phyloP scores from a whole-genome alignment of 305 asterid species.

The Salvia sclarea region DNA sequence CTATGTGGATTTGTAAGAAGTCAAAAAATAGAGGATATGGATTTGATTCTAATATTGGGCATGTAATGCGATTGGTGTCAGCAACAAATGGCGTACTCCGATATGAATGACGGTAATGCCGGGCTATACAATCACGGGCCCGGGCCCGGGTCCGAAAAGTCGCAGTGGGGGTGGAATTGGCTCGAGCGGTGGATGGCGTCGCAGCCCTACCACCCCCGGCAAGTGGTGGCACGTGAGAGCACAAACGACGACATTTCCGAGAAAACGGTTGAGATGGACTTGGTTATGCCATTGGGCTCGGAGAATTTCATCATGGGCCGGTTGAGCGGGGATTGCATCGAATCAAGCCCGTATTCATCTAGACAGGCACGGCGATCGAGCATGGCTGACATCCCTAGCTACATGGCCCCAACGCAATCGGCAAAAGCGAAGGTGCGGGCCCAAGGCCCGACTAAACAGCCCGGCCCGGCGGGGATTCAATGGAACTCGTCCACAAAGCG shows the following conservation, averaged over 20 bases:
- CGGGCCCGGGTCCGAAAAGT: conserved; percentile 35
- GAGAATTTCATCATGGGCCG: conserved; percentile 44
- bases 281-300: conserved; percentile 38
- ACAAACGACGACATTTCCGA: conserved; percentile 58
- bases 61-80: conserved; percentile 22
- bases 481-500: conserved; percentile 68
- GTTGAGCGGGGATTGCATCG: conserved; percentile 30
- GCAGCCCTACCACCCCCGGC: conserved; percentile 56
- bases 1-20: too few species aligned
- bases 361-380: conserved; percentile 39
- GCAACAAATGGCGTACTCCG: conserved; percentile 34
- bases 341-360: conserved; percentile 49
- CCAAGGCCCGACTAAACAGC: conserved; percentile 50
- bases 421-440: conserved; percentile 70
- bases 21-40: too few species aligned
- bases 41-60: background rate
- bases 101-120: conserved; percentile 27
- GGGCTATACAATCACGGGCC: conserved; percentile 39
- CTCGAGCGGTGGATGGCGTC: conserved; percentile 93
- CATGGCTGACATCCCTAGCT: conserved; percentile 54
- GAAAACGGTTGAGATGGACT: conserved; percentile 71
- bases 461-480: conserved; percentile 44
- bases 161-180: conserved; percentile 87
- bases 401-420: conserved; percentile 87
- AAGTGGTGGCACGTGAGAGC: conserved; percentile 43